Evolutionary conservation across 768 basidiomycete species (phyloP).

Genomic region (Pulveroboletus sp.): DNA sequence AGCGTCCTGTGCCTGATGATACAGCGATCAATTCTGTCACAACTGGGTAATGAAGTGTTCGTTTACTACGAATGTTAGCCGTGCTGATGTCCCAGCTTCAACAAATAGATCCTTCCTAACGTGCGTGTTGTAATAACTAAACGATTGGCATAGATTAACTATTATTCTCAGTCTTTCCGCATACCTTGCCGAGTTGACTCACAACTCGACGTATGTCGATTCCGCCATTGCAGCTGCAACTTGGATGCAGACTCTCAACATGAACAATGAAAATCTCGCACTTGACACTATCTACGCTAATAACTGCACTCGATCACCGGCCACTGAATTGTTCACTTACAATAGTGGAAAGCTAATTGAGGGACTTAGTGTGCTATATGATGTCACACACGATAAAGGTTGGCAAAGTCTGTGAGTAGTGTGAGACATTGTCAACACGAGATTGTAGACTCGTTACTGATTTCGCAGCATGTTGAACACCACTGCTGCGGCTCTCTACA

Average conservation of each 20-base stretch:
- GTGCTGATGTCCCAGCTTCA: neutral
- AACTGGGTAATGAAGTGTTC: constrained; percentile 37
- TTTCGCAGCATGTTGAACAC: constrained; percentile 35
- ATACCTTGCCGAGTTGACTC: constrained; percentile 45
- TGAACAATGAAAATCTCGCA: constrained; percentile 40
- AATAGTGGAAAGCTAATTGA: constrained; percentile 55
- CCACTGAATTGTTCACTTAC: constrained; percentile 51
- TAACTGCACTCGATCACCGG: constrained; percentile 46
- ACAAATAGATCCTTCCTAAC: constrained; percentile 37
- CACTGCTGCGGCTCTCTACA: constrained; percentile 42
- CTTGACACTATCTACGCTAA: constrained; percentile 47
- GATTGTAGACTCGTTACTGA: neutral
- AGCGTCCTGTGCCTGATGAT: constrained; percentile 46
- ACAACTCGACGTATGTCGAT: constrained; percentile 41
- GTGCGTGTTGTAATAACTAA: constrained; percentile 20
- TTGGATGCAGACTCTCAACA: constrained; percentile 48
- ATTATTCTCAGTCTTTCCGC: constrained; percentile 41
- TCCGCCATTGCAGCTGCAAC: constrained; percentile 46
- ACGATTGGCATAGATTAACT: neutral
- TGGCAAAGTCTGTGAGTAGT: constrained; percentile 42
- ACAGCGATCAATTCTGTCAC: constrained; percentile 48
- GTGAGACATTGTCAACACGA: neutral
- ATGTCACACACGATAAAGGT: constrained; percentile 39
- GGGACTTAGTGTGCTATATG: constrained; percentile 44
- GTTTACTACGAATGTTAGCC: neutral